These are phyloP conservation scores for Penicillium polonicum DNA, from an alignment of 2,329 filamentous ascomycete genomes.

Conservation along the genomic window DNA sequence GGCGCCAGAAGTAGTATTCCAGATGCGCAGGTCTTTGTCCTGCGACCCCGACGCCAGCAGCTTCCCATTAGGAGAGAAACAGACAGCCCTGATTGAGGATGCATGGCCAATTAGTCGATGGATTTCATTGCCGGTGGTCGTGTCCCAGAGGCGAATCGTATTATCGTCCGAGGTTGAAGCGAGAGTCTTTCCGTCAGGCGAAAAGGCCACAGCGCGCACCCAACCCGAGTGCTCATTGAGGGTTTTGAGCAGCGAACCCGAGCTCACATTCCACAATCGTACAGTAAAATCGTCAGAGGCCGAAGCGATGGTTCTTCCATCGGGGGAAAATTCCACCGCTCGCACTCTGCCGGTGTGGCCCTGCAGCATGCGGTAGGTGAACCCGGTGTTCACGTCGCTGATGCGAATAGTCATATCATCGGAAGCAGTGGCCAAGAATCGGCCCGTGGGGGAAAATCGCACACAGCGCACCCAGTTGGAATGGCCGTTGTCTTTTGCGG, in stretches of 20 bases:
- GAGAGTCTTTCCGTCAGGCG: slow-evolving; percentile 4
- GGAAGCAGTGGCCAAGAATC: slow-evolving; percentile 9
- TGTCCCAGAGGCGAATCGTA: slow-evolving; percentile 8
- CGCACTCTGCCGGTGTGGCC: slow-evolving; percentile 11
- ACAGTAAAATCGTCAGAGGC: slow-evolving; percentile 10
- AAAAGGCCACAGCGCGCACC: slow-evolving; percentile 11
- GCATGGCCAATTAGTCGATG: neutral
- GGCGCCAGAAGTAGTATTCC: slow-evolving; percentile 7
- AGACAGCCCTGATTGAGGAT: slow-evolving; percentile 5
- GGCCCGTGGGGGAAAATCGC: slow-evolving; percentile 8
- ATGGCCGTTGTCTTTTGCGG: slow-evolving; percentile 10
- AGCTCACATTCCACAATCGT: slow-evolving; percentile 7
- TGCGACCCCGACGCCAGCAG: slow-evolving; percentile 6
- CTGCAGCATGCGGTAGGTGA: slow-evolving; percentile 10
- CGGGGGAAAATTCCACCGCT: slow-evolving; percentile 9
- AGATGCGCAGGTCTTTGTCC: slow-evolving; percentile 9
- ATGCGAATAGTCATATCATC: slow-evolving; percentile 12
- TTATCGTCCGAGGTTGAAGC: slow-evolving; percentile 9
- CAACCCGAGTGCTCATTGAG: slow-evolving; percentile 6
- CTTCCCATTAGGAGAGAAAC: slow-evolving; percentile 7
- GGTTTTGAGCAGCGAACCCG: neutral
- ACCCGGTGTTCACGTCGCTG: slow-evolving; percentile 11
- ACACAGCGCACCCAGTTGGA: slow-evolving; percentile 10
- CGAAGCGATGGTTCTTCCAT: slow-evolving; percentile 8
- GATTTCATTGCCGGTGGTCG: neutral